Percentiles rank a stretch among this genome's conserved stretches.
Conservation (phyloP, 192 early-diverging fungal species). For the Geranomyces michiganensis region DNA sequence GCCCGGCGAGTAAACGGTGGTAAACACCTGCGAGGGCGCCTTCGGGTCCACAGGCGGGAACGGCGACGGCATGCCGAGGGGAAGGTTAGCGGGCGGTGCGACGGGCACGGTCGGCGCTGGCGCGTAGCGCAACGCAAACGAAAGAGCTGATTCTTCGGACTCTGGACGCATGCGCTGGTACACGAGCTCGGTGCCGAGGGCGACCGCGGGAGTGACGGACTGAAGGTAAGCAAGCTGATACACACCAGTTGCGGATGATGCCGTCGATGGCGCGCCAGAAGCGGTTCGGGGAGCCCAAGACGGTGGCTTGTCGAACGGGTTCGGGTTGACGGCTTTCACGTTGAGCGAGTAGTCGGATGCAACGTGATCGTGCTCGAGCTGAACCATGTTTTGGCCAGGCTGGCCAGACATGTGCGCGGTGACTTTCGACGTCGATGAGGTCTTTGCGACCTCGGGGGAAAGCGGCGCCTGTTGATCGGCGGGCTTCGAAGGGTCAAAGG, state of each 20-base stretch:
- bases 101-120: slow-evolving; percentile 41
- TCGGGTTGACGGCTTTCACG: slow-evolving; percentile 95
- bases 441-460: slow-evolving; percentile 34
- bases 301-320: slow-evolving; percentile 68
- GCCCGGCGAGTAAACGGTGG: slow-evolving; percentile 50
- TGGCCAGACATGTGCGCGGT: slow-evolving; percentile 63
- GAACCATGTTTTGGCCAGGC: slow-evolving; percentile 87
- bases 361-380: slow-evolving; percentile 90
- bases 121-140: slow-evolving; percentile 49
- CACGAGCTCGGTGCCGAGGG: slow-evolving; percentile 84
- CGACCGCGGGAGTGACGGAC: slow-evolving; percentile 79
- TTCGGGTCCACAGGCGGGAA: slow-evolving; percentile 56
- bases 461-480: slow-evolving; percentile 34
- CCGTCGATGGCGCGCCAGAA: slow-evolving; percentile 34
- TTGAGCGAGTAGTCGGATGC: slow-evolving; percentile 87
- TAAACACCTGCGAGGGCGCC: slow-evolving; percentile 55
- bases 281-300: slow-evolving; percentile 24
- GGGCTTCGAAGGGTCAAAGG: slow-evolving; percentile 40
- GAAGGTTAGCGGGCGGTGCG: slow-evolving; percentile 62
- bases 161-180: slow-evolving; percentile 83
- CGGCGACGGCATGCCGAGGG: slow-evolving; percentile 52
- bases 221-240: slow-evolving; percentile 88
- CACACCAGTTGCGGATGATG: slow-evolving; percentile 71
- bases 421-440: slow-evolving; percentile 49
- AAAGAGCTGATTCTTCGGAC: slow-evolving; percentile 76